Percentiles rank a stretch among this genome's conserved stretches.
Conservation (phyloP, 1,284 basidiomycete genomes). For the Rhodotorula sp. region DNA sequence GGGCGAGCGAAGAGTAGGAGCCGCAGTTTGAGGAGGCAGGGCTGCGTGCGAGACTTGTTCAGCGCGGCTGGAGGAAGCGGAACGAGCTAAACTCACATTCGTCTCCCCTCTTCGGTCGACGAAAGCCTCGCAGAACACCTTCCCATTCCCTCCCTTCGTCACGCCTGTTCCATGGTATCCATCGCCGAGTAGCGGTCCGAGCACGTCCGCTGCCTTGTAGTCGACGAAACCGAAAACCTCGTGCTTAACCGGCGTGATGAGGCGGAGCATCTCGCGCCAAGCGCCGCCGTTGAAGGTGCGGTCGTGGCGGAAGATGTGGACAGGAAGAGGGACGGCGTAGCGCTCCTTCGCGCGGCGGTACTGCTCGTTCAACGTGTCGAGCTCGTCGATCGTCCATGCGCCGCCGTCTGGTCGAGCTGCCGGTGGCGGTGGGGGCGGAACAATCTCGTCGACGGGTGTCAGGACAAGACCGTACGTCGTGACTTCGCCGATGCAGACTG, state of each 20-base stretch:
- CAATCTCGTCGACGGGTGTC: constrained; percentile 74
- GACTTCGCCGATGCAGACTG: constrained; percentile 81
- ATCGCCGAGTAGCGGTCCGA: constrained; percentile 65
- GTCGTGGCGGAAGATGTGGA: constrained; percentile 24
- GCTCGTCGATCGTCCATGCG: constrained; percentile 15
- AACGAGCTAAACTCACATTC: constrained; percentile 46
- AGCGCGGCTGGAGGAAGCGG: neutral
- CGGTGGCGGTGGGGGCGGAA: constrained; percentile 48
- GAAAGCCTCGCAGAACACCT: constrained; percentile 74
- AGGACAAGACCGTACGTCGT: constrained; percentile 76
- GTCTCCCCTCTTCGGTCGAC: constrained; percentile 50
- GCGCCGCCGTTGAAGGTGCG: constrained; percentile 48
- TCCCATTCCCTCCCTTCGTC: constrained; percentile 56
- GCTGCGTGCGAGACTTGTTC: constrained; percentile 52
- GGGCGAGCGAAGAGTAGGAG: constrained; percentile 89
- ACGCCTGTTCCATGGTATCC: constrained; percentile 52
- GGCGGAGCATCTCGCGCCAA: constrained; percentile 73
- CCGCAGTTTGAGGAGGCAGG: constrained; percentile 74
- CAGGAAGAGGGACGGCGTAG: constrained; percentile 14
- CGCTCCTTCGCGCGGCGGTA: constrained; percentile 38
- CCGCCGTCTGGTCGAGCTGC: constrained; percentile 28
- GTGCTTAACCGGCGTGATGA: constrained; percentile 63
- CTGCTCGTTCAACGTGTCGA: constrained; percentile 41
- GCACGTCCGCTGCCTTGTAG: constrained; percentile 68
- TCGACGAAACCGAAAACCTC: constrained; percentile 83